phyloP scores from a whole-genome alignment of 768 basidiomycete species.

The Mycena galericulata region DNA sequence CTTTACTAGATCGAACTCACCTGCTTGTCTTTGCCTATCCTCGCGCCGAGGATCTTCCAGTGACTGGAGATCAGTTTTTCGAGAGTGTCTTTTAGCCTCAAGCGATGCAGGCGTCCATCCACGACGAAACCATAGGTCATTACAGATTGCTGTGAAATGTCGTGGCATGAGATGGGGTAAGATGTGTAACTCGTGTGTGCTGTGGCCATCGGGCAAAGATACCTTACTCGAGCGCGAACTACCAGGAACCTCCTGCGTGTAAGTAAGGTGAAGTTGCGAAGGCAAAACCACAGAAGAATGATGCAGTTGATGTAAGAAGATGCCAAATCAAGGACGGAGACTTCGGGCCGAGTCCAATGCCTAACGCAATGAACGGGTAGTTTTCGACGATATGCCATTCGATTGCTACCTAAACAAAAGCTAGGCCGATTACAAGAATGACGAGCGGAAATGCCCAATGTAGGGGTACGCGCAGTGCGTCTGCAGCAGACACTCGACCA shows the following conservation, averaged over 20 bases:
- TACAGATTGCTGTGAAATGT: background rate
- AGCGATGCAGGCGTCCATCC: background rate
- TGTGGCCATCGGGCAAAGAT: too few relatives aligned
- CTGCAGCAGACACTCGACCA: slow-evolving; percentile 45
- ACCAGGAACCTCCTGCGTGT: too few relatives aligned
- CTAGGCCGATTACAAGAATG: background rate
- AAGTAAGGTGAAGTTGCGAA: too few relatives aligned
- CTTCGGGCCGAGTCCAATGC: background rate
- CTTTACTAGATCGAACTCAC: background rate
- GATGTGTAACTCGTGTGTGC: too few relatives aligned
- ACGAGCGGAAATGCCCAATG: slow-evolving; percentile 5
- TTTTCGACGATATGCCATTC: background rate
- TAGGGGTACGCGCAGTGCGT: slow-evolving; percentile 1
- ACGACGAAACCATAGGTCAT: slow-evolving; percentile 1
- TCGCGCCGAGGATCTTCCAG: slow-evolving; percentile 7
- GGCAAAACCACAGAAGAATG: too few relatives aligned
- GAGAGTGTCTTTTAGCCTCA: background rate
- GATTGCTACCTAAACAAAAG: background rate
- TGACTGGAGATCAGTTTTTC: background rate
- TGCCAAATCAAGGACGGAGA: too few relatives aligned
- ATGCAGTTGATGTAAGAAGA: too few relatives aligned
- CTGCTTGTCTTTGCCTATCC: background rate
- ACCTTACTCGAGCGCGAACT: too few relatives aligned
- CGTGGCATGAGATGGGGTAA: too few relatives aligned
- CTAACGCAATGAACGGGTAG: background rate